These are phyloP conservation scores for Shiraia sp. DNA, from an alignment of 2,329 filamentous ascomycete genomes.

Conservation along the genomic window DNA sequence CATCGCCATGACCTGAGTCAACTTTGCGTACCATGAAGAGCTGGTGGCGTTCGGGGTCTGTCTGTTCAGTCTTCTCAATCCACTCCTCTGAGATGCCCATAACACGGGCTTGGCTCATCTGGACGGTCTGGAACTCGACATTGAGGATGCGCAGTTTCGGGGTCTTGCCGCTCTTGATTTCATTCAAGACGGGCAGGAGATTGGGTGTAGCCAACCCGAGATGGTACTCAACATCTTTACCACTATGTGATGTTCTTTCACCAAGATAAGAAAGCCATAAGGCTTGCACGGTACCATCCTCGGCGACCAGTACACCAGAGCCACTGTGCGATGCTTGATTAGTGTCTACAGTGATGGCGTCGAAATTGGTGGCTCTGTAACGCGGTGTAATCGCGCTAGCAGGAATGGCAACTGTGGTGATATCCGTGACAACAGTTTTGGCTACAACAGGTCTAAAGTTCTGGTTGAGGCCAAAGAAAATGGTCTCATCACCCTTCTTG, in stretches of 20 bases:
- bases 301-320: slow-evolving; percentile 86
- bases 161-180: slow-evolving; percentile 77
- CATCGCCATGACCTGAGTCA: slow-evolving; percentile 63
- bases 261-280: slow-evolving; percentile 97
- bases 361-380: slow-evolving; percentile 93
- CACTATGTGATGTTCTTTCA: slow-evolving; percentile 75
- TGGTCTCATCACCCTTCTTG: slow-evolving; percentile 89
- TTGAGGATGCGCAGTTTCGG: slow-evolving; percentile 89
- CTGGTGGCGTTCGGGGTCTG: slow-evolving; percentile 91
- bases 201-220: slow-evolving; percentile 88
- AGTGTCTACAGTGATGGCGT: slow-evolving; percentile 96
- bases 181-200: slow-evolving; percentile 81
- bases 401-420: slow-evolving; percentile 94
- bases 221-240: slow-evolving; percentile 95
- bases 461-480: slow-evolving; percentile 98
- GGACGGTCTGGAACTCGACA: slow-evolving; percentile 91
- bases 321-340: slow-evolving; percentile 89
- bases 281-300: slow-evolving; percentile 91
- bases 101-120: slow-evolving; percentile 94
- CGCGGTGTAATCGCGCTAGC: slow-evolving; percentile 89
- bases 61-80: slow-evolving; percentile 86
- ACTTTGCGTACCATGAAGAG: slow-evolving; percentile 98
- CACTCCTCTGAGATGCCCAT: slow-evolving; percentile 97
- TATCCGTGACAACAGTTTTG: slow-evolving; percentile 93
- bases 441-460: slow-evolving; percentile 92